Conservation (phyloP, 2,329 filamentous ascomycete genomes). For the Thelonectria rubi region DNA sequence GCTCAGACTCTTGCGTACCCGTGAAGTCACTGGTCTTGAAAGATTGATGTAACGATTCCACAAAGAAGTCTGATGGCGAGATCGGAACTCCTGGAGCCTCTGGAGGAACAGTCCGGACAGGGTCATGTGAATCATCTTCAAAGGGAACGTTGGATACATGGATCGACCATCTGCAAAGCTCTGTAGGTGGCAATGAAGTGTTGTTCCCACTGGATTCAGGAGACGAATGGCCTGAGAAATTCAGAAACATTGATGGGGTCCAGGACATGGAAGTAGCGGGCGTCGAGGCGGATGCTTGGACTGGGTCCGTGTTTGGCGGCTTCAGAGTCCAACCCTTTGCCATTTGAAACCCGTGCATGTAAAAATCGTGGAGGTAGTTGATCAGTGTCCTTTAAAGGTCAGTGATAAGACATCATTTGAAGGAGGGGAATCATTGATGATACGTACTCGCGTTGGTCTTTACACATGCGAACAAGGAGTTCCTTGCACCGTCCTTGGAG, state of each 20-base stretch:
- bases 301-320: slow-evolving; percentile 2
- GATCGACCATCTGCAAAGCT: slow-evolving; percentile 9
- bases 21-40: background rate
- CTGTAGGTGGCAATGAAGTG: background rate
- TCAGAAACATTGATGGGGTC: background rate
- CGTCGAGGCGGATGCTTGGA: background rate
- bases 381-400: background rate
- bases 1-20: background rate
- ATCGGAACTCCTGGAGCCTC: too few species aligned
- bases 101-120: background rate
- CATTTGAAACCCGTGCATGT: slow-evolving; percentile 17
- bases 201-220: background rate
- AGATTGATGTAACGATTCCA: background rate
- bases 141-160: background rate
- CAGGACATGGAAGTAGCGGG: background rate
- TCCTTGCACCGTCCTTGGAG: slow-evolving; percentile 17
- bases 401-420: background rate
- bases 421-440: background rate
- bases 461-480: slow-evolving; percentile 11
- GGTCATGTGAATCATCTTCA: background rate
- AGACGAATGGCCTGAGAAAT: background rate
- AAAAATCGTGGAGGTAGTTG: slow-evolving; percentile 33
- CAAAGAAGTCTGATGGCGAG: background rate
- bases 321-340: slow-evolving; percentile 21
- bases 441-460: slow-evolving; percentile 23